Conservation (phyloP, 1,139 yeast genomes). For the Protomyces gravidus region DNA sequence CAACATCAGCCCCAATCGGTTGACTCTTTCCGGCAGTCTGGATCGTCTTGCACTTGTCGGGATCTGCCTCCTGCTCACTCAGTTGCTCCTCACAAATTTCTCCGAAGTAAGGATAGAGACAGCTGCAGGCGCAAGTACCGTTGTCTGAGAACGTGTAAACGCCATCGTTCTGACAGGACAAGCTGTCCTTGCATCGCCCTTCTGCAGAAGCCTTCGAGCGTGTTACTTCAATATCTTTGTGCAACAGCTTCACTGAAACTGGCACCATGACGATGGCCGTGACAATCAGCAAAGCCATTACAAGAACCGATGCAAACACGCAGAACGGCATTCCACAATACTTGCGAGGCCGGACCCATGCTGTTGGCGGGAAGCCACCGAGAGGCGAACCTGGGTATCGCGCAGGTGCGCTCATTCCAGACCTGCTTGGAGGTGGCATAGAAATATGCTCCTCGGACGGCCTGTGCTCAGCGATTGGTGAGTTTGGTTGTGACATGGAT, state of each 20-base stretch:
- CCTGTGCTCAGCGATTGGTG: background rate
- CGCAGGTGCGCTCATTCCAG: background rate
- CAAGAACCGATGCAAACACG: background rate
- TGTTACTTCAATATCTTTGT: background rate
- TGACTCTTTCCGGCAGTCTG: background rate
- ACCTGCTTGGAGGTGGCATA: background rate
- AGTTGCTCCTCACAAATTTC: background rate
- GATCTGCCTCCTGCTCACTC: background rate
- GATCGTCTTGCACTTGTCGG: background rate
- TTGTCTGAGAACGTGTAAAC: background rate
- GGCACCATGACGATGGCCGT: background rate
- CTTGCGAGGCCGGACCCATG: background rate
- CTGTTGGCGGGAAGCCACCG: background rate
- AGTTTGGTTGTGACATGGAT: background rate
- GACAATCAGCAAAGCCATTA: background rate
- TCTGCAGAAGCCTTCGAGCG: background rate
- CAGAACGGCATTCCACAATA: background rate
- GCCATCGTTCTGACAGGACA: background rate
- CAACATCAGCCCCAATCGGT: background rate
- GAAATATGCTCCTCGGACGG: background rate
- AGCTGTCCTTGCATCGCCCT: background rate
- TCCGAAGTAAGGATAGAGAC: background rate
- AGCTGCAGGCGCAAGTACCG: background rate
- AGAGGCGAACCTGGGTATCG: background rate
- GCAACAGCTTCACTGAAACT: background rate